Evolutionary conservation across 2,329 filamentous ascomycete genomes (phyloP), one percentile per base, ranked within the genome.

Genomic region (Lachnellula subtilissima): DNA sequence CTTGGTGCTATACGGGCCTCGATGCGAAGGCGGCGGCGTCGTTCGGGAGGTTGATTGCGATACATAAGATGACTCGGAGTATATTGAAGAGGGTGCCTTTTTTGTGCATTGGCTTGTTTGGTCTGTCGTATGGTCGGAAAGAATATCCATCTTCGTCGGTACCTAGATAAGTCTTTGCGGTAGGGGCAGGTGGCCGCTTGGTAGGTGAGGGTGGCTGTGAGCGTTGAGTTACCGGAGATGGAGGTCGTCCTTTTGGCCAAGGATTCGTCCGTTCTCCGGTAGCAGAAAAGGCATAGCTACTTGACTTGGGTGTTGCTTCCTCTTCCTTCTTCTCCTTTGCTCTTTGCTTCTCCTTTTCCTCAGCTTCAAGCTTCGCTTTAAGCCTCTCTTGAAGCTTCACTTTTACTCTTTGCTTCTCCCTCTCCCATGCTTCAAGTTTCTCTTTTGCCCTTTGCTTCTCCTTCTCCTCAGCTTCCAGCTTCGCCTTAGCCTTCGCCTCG

Each of bases 31-130:
- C 15, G 92, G 91, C 8, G 92, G 89, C 5, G 89, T 90, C 6
- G 92, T 96, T 56, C 85, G 85, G 11, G 89, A 81, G 1, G 92
- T 97, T 15, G 89, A 91, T 57, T 90, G 85, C 9, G 91, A 95
- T 2, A 91, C 88, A 72, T 93, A 97, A 0, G 91, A 96, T 14
- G 88, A 88, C 67, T 96, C 91, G 15, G 91, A 96, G 65, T 86
- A 85, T 23, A 87, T 76, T 0, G 88, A 88, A 28, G 87, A 86
- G 17, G 82, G 77, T n/a, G 87, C 87, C 55, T 82, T 82, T 82
- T 59, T 81, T 83, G 61, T 83, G 66, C 17, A 71, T 69, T 8
- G 79, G 77, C 52, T 77, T 77, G 66, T 80, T 84, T 2, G 86
- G 81, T 63, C 83, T 80, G 68, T 93, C 88, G 70, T 92, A 92